Conservation (phyloP, 208 protist genomes). For the Leishmania mexicana region DNA sequence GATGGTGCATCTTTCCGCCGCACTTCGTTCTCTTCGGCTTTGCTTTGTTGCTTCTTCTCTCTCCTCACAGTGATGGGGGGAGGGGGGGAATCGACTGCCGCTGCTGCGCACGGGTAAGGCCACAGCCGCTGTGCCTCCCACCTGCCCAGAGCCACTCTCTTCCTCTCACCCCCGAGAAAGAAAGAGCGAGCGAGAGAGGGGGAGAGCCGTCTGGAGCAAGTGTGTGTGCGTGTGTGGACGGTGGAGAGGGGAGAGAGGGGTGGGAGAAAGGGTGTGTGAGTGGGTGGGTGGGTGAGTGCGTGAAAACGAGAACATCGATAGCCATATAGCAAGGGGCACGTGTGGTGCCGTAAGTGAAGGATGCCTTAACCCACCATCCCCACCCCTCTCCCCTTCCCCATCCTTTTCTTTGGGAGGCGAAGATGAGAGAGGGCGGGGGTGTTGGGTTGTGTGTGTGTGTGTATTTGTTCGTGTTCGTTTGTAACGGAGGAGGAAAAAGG, state of each 20-base stretch:
- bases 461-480: neutral
- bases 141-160: neutral
- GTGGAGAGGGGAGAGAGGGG: neutral
- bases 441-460: no score
- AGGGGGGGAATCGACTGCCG: neutral
- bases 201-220: neutral
- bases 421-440: neutral
- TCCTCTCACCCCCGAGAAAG: neutral
- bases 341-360: neutral
- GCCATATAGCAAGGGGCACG: neutral
- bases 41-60: neutral
- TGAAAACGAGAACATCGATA: neutral
- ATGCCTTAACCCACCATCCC: no score
- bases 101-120: neutral
- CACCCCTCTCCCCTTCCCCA: neutral
- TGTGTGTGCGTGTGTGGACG: neutral
- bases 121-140: neutral
- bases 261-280: no score
- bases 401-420: neutral
- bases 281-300: no score
- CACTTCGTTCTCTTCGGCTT: neutral
- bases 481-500: neutral
- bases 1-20: neutral
- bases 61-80: neutral
- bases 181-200: neutral